These are phyloP conservation scores for Zostera marina DNA, from an alignment of 116 monocot species.

Conservation along the genomic window DNA sequence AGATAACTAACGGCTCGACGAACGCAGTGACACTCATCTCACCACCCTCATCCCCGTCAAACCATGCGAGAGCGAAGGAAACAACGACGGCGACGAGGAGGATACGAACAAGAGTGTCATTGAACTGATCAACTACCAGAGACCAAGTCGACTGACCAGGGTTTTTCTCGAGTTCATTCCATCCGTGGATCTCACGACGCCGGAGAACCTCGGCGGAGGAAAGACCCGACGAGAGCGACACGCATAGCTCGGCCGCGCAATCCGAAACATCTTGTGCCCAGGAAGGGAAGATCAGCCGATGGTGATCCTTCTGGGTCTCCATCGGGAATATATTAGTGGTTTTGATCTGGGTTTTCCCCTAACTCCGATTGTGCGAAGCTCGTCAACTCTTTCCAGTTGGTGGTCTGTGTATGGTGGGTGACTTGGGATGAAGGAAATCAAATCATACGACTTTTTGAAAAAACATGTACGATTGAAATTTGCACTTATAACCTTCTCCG, in stretches of 20 bases:
- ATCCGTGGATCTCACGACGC: constrained; percentile 14
- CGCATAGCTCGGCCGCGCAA: constrained; percentile 51
- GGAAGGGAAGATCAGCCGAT: constrained; percentile 30
- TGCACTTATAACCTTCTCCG: no score
- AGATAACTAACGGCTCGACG: constrained; percentile 91
- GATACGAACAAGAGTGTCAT: constrained; percentile 78
- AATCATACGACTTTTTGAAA: no score
- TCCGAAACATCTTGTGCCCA: constrained; percentile 59
- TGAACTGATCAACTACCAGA: constrained; percentile 80
- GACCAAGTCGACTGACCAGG: constrained; percentile 60
- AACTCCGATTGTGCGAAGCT: no score
- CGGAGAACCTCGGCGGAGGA: constrained; percentile 17
- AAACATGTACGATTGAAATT: no score
- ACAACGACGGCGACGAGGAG: constrained; percentile 78
- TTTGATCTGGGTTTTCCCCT: no score
- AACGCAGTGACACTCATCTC: constrained; percentile 88
- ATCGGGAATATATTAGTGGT: no score
- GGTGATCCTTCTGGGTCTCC: no score
- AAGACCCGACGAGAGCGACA: constrained; percentile 38
- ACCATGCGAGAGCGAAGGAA: constrained; percentile 82
- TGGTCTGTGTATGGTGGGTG: no score
- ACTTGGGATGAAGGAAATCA: no score
- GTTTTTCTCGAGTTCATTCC: constrained; percentile 89
- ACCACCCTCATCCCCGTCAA: constrained; percentile 72
- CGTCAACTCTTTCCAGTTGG: no score